These are phyloP conservation scores for Xerocomus brunneocitrinus DNA, from an alignment of 768 basidiomycete species.

Conservation along the genomic window DNA sequence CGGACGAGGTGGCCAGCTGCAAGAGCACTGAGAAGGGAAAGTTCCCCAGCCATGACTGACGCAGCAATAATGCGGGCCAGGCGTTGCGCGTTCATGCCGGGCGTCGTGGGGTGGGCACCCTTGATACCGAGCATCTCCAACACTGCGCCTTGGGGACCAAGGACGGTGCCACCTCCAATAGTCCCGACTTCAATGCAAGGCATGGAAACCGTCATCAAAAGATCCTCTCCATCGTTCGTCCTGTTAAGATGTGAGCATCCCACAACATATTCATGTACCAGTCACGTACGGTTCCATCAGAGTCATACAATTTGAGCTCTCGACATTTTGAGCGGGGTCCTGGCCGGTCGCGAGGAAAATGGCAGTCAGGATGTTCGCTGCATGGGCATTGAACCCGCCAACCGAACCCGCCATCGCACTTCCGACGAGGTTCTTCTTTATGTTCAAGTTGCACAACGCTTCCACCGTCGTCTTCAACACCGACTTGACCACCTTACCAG, in stretches of 20 bases:
- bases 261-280: slow-evolving; percentile 2
- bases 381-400: slow-evolving; percentile 98
- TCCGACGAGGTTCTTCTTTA: slow-evolving; percentile 96
- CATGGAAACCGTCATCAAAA: slow-evolving; percentile 93
- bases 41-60: slow-evolving; percentile 96
- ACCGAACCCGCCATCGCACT: slow-evolving; percentile 98
- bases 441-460: slow-evolving; percentile 83
- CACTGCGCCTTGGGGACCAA: slow-evolving; percentile 84
- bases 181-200: slow-evolving; percentile 99
- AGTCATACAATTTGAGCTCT: slow-evolving; percentile 97
- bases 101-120: slow-evolving; percentile 81
- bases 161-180: slow-evolving; percentile 92
- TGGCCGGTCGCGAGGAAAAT: slow-evolving; percentile 95
- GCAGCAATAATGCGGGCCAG: slow-evolving; percentile 89
- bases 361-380: slow-evolving; percentile 94
- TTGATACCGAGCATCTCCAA: slow-evolving; percentile 91
- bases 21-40: slow-evolving; percentile 86
- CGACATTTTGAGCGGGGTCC: slow-evolving; percentile 98
- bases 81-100: slow-evolving; percentile 85
- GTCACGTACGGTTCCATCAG: slow-evolving; percentile 90
- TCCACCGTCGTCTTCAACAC: slow-evolving; percentile 96
- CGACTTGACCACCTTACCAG: slow-evolving; percentile 80
- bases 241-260: slow-evolving; percentile 35
- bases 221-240: slow-evolving; percentile 82
- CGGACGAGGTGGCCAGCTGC: slow-evolving; percentile 93